Evolutionary conservation across 106 monocot genomes (phyloP).

Genomic region (Ottelia alismoides): DNA sequence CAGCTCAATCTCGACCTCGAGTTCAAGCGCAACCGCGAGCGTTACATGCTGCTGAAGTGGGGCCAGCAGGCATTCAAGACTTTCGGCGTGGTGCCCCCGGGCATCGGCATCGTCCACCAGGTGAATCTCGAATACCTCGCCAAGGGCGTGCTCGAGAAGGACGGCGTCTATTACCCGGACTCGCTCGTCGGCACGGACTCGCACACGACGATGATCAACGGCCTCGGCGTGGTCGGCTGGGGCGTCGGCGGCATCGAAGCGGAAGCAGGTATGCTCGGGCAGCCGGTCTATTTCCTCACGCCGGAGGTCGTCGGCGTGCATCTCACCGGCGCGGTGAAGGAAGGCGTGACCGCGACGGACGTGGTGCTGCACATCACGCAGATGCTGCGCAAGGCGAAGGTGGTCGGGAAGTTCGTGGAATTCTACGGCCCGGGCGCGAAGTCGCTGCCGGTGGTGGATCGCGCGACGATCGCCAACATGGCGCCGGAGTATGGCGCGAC

Average conservation of each 20-base stretch:
- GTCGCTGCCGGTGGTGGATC: conserved; percentile 56
- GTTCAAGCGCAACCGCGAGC: too few species aligned
- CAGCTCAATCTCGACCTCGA: too few species aligned
- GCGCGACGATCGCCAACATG: conserved; percentile 94
- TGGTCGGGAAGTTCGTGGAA: conserved; percentile 88
- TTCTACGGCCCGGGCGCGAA: conserved; percentile 70
- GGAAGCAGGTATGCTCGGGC: conserved; percentile 7
- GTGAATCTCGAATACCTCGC: too few species aligned
- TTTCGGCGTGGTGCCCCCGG: too few species aligned
- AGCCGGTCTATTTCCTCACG: conserved; percentile 80
- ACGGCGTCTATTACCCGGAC: too few species aligned
- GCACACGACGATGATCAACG: not conserved
- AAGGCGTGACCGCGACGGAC: conserved; percentile 81
- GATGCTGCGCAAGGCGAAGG: conserved; percentile 75
- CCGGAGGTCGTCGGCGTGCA: conserved; percentile 74
- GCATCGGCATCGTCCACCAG: too few species aligned
- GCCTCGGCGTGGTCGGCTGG: not conserved
- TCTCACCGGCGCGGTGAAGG: conserved; percentile 37
- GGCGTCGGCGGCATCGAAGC: too few species aligned
- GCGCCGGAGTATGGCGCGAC: conserved; percentile 94
- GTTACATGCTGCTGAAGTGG: too few species aligned
- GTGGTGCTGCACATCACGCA: conserved; percentile 74
- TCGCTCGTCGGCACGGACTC: not conserved
- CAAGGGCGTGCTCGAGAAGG: too few species aligned
- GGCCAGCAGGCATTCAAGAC: too few species aligned